Evolutionary conservation across 2,329 filamentous ascomycete genomes (phyloP).

Genomic region (Trichoderma polysporum): DNA sequence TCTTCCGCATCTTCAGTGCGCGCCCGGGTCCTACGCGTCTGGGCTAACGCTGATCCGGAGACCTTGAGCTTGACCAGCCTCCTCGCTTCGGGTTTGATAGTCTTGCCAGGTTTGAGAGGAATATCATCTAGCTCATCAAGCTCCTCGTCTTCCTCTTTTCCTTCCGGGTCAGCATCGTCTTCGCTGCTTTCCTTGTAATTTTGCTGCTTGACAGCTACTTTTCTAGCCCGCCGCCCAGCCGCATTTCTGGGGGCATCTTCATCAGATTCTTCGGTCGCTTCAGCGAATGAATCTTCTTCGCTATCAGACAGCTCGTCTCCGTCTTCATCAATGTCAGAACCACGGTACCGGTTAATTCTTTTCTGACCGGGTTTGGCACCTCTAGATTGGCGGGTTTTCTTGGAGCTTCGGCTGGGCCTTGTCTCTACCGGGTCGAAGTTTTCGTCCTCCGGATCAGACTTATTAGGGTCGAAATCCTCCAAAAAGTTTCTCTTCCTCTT

Average conservation of each 20-base stretch:
- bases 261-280: slow-evolving; percentile 43
- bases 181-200: slow-evolving; percentile 50
- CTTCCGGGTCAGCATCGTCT: slow-evolving; percentile 36
- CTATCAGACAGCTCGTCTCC: slow-evolving; percentile 57
- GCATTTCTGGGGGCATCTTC: slow-evolving; percentile 45
- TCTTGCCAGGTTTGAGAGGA: slow-evolving; percentile 28
- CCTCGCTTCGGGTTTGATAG: slow-evolving; percentile 32
- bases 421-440: slow-evolving; percentile 60
- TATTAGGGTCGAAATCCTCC: slow-evolving; percentile 63
- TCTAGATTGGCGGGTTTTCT: slow-evolving; percentile 43
- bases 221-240: slow-evolving; percentile 50
- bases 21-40: slow-evolving; percentile 52
- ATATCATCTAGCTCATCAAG: slow-evolving; percentile 28
- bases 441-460: slow-evolving; percentile 65
- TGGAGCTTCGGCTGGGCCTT: slow-evolving; percentile 43
- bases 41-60: slow-evolving; percentile 31
- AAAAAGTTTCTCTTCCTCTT: slow-evolving; percentile 58
- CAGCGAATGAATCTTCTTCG: slow-evolving; percentile 50
- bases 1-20: slow-evolving; percentile 55
- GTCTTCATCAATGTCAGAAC: slow-evolving; percentile 63
- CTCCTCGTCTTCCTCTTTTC: slow-evolving; percentile 27
- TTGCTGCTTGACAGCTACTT: slow-evolving; percentile 45
- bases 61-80: slow-evolving; percentile 48
- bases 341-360: slow-evolving; percentile 49
- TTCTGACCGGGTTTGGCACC: slow-evolving; percentile 36